These are phyloP conservation scores for Saccharomycopsis malanga DNA, from an alignment of 805 yeast genomes.

Conservation along the genomic window DNA sequence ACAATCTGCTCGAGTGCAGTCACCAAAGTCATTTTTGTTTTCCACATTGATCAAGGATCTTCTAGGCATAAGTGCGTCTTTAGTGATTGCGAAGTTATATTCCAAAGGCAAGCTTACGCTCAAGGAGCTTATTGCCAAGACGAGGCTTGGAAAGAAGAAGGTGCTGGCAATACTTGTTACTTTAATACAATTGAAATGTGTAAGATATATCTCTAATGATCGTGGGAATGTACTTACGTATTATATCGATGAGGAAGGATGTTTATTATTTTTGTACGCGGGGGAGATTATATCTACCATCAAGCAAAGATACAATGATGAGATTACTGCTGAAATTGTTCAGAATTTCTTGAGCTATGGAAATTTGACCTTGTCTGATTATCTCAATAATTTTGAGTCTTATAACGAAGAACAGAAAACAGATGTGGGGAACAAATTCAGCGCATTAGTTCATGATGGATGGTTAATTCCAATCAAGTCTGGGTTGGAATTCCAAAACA, in stretches of 20 bases:
- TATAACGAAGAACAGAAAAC: constrained; percentile 21
- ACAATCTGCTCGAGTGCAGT: constrained; percentile 12
- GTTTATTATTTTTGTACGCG: constrained; percentile 57
- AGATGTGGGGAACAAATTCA: constrained; percentile 35
- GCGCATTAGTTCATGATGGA: constrained; percentile 40
- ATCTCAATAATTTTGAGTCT: constrained; percentile 26
- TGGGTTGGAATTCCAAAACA: constrained; percentile 27
- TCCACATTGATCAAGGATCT: constrained; percentile 13
- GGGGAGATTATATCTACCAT: constrained; percentile 65
- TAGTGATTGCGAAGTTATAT: constrained; percentile 16
- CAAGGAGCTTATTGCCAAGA: constrained; percentile 7
- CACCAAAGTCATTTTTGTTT: constrained; percentile 16
- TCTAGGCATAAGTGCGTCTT: constrained; percentile 14
- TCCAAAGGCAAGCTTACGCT: constrained; percentile 15
- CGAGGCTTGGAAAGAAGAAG: constrained; percentile 27
- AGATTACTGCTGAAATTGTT: constrained; percentile 49
- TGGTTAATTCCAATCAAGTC: constrained; percentile 43
- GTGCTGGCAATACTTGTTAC: constrained; percentile 67
- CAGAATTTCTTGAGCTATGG: constrained; percentile 70
- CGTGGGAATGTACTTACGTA: constrained; percentile 34
- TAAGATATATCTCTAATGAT: constrained; percentile 45
- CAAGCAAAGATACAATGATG: constrained; percentile 34
- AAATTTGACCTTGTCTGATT: constrained; percentile 51
- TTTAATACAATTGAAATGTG: constrained; percentile 71
- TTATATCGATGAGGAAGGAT: constrained; percentile 55